Evolutionary conservation across 1,284 basidiomycete genomes (phyloP), one percentile per base, ranked within the genome.

Genomic region (Fomitopsis schrenkii): DNA sequence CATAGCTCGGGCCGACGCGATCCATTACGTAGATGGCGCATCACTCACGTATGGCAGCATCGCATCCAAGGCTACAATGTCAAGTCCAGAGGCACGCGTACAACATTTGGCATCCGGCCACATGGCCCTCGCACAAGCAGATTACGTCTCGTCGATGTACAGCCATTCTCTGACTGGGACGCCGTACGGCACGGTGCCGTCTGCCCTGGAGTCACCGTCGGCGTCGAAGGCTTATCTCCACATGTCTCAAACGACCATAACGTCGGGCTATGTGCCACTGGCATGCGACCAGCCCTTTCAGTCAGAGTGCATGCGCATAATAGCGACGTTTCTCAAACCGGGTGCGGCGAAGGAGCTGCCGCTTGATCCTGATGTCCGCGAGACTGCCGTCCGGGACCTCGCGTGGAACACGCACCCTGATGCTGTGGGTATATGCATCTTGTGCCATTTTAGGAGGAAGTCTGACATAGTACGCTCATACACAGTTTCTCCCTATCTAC

Each of bases 271-370:
- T 57, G 59, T 55, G 15, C 57, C 30, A 54, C 61, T 62, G 12
- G 22, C 2, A 22, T 45, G 57, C 41, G 45, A 26, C 19, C 70
- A 73, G 66, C 72, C 73, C 38, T 72, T 76, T 61, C 66, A 72
- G 14, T 60, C 59, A 3, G 78, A 79, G 59, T 75, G 75, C 48
- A 61, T 66, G 56, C 71, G 70, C 44, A 69, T 73, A 19, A 63
- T 78, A 15, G 73, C 75, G 12, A 79, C 78, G 9, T 80, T 80
- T 62, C 62, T 80, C 9, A 60, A 64, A 4, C 74, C 77, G 1
- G 67, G 65, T 15, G 63, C 75, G 9, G 58, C 67, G n/a, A 76
- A 77, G 63, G 76, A 77, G 63, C 64, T 80, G 35, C 59, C 64
- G 15, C 64, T 79, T n/a, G 74, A 76, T 44, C 66, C 72, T 7